Conservation (phyloP, 139 green algal genomes). For the Deuterostichococcus epilithicus region DNA sequence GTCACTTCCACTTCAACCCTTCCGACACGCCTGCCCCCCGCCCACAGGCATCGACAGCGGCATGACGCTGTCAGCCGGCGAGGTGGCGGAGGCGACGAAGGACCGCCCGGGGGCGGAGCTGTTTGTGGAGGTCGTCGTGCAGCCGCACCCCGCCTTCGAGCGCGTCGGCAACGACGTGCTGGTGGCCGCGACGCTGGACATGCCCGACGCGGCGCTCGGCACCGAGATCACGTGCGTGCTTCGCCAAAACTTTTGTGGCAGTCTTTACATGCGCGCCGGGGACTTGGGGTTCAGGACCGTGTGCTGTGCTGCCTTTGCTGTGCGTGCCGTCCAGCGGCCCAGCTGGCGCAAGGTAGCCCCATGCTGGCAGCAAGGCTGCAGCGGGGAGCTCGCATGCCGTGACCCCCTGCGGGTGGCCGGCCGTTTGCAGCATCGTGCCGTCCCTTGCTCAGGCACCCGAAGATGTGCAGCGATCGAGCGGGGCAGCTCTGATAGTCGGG, state of each 20-base stretch:
- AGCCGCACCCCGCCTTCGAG: slow-evolving; percentile 41
- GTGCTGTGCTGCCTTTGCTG: neutral
- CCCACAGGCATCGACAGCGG: slow-evolving; percentile 49
- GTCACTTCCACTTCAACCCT: neutral
- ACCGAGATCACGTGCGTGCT: slow-evolving; percentile 31
- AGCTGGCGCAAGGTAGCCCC: too few relatives aligned
- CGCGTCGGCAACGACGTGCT: slow-evolving; percentile 46
- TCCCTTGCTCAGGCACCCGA: too few relatives aligned
- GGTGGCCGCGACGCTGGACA: slow-evolving; percentile 30
- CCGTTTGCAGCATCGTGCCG: too few relatives aligned
- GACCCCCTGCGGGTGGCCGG: too few relatives aligned
- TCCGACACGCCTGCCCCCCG: too few relatives aligned
- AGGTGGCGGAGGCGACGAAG: slow-evolving; percentile 11
- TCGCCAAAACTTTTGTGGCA: neutral
- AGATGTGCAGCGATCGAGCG: too few relatives aligned
- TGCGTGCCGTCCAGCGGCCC: too few relatives aligned
- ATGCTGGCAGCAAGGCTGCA: too few relatives aligned
- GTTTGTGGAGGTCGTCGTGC: slow-evolving; percentile 50
- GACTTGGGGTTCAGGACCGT: neutral
- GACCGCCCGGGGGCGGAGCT: slow-evolving; percentile 17
- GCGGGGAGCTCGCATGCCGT: too few relatives aligned
- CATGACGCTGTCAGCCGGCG: slow-evolving; percentile 35
- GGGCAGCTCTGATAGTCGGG: too few relatives aligned
- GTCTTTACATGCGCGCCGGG: neutral
- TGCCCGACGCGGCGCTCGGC: slow-evolving; percentile 55